Evolutionary conservation across 495 filamentous ascomycete species (phyloP).

Genomic region (Penicillium psychrofluorescens): DNA sequence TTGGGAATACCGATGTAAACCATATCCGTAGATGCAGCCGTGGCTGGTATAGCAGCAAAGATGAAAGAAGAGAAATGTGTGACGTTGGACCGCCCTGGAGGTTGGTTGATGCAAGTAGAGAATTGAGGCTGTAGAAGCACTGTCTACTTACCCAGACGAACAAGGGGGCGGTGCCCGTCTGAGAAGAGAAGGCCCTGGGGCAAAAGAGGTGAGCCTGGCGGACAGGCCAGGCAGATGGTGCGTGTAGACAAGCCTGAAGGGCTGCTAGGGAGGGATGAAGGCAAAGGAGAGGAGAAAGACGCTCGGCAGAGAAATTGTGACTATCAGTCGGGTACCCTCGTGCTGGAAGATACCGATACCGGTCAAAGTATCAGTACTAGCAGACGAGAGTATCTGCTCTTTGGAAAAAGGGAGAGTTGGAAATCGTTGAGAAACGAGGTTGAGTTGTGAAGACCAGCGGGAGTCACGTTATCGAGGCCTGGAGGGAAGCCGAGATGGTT

Average conservation of each 20-base stretch:
- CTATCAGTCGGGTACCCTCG: conserved; percentile 56
- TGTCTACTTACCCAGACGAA: conserved; percentile 79
- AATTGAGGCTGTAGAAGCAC: conserved; percentile 48
- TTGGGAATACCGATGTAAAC: conserved; percentile 71
- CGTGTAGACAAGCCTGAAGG: conserved; percentile 27
- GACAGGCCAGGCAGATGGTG: conserved; percentile 49
- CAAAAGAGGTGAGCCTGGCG: conserved; percentile 47
- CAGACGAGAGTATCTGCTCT: conserved; percentile 77
- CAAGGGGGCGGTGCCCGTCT: conserved; percentile 71
- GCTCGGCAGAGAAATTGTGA: conserved; percentile 75
- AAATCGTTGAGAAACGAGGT: conserved; percentile 5
- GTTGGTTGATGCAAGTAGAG: conserved; percentile 18
- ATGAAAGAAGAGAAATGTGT: conserved; percentile 13
- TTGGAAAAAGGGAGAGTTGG: conserved; percentile 12
- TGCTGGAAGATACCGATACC: conserved; percentile 81
- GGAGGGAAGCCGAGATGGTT: background rate
- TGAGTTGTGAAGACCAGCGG: conserved; percentile 8
- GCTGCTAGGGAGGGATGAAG: conserved; percentile 82
- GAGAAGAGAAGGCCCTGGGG: conserved; percentile 91
- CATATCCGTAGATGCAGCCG: conserved; percentile 54
- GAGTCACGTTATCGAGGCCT: conserved; percentile 86
- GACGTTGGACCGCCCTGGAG: conserved; percentile 21
- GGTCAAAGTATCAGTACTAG: conserved; percentile 80
- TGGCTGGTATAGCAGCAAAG: conserved; percentile 11
- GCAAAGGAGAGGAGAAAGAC: conserved; percentile 70